Evolutionary conservation across 1,139 yeast species (phyloP), one percentile per base, ranked within the genome.

Genomic region (Kodamaea alishanica): DNA sequence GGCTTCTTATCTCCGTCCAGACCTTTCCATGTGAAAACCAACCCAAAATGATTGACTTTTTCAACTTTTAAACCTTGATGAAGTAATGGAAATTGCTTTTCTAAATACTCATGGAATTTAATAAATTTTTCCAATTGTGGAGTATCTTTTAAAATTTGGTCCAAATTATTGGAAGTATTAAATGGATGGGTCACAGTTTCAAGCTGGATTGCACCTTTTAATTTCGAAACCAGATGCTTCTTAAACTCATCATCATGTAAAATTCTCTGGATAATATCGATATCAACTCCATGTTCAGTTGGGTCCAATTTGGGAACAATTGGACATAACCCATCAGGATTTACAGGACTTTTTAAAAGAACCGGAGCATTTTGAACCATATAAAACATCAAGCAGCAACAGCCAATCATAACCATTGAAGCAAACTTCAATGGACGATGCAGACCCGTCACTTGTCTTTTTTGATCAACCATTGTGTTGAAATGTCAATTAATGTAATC

Each of bases 181-280:
- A 15, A 15, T 15, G 20, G 20, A 15, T 15, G 20, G 4, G 4
- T 15, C 7, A 36, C 9, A 4, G 35, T 8, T 11, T 30, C 37
- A 35, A 82, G 63, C 49, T 69, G 70, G 25, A 85, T 67, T 1
- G 89, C 81, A 8, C 76, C 78, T 6, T 74, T 58, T 31, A 80
- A 60, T 47, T 69, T 72, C 8, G 56, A 49, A 24, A 73, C 66
- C 0, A 82, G 70, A 2, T 49, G 36, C 11, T 64, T 53, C 42
- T 66, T 67, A 50, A 65, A 79, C 0, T 50, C 46, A 8, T 63
- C 55, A 47, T 77, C 76, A 34, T 60, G 56, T 6, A 70, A 49
- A 9, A 67, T 58, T 30, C 46, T 52, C 24, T 58, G 50, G 26
- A 63, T 39, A 3, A 63, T 56, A 4, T 52, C 54, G 10, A 48